Percentiles rank a stretch among this genome's conserved stretches.
phyloP scores from a whole-genome alignment of 2,329 filamentous ascomycete species.

The Fusarium falciforme region DNA sequence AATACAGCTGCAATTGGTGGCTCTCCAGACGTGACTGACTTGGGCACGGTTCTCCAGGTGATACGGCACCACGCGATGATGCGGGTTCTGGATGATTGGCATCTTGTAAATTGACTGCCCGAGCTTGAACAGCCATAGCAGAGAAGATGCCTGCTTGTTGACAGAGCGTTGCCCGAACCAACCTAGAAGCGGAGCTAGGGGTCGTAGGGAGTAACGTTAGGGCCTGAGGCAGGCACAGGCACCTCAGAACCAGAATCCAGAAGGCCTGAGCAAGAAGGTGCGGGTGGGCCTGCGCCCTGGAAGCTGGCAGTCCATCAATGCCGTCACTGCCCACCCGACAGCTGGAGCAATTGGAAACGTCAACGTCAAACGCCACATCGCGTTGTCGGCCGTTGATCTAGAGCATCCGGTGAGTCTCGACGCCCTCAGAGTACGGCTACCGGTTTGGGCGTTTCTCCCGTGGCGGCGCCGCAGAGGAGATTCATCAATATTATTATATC shows the following conservation, averaged over 20 bases:
- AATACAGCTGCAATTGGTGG: background rate
- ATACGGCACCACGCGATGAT: conserved; percentile 19
- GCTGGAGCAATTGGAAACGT: conserved; percentile 2
- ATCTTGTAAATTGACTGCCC: background rate
- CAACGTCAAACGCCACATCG: conserved; percentile 32
- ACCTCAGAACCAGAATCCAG: conserved; percentile 9
- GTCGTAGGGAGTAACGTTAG: background rate
- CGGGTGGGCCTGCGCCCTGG: background rate
- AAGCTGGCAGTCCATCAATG: conserved; percentile 3
- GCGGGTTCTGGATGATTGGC: conserved; percentile 12
- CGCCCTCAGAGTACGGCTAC: background rate
- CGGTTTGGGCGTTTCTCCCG: conserved; percentile 8
- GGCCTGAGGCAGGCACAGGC: background rate
- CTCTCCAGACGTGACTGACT: background rate
- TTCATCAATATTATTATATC: conserved; percentile 1
- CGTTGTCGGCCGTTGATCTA: conserved; percentile 20
- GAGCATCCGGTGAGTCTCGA: background rate
- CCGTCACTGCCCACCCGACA: conserved; percentile 1
- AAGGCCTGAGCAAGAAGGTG: background rate
- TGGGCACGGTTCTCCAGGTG: conserved; percentile 18
- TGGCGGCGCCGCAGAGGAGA: conserved; percentile 26
- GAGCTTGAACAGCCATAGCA: conserved; percentile 3
- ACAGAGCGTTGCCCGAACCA: background rate
- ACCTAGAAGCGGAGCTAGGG: background rate
- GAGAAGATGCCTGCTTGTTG: background rate